Evolutionary conservation across 2,329 filamentous ascomycete genomes (phyloP).

Genomic region (Triangularia setosa): DNA sequence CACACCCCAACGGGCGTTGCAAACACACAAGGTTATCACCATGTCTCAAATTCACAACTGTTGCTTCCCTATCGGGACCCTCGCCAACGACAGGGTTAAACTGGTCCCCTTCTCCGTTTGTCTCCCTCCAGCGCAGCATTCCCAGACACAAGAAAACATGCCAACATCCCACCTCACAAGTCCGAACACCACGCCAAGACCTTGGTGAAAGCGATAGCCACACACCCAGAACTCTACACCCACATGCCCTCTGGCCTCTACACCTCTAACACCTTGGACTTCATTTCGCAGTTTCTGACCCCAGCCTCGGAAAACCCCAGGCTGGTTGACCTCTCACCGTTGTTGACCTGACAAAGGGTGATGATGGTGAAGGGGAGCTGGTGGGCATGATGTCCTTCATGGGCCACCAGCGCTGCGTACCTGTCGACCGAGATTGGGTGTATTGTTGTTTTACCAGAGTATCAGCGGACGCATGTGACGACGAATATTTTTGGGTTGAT

Average conservation of each 20-base stretch:
- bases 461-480: slow-evolving; percentile 35
- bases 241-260: not conserved
- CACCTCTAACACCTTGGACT: not conserved
- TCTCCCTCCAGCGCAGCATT: too few species aligned
- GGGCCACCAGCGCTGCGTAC: slow-evolving; percentile 20
- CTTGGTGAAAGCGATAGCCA: not conserved
- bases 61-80: not conserved
- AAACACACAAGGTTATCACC: not conserved
- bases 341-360: slow-evolving; percentile 33
- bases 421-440: slow-evolving; percentile 32
- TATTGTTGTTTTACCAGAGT: slow-evolving; percentile 33
- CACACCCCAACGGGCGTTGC: too few species aligned
- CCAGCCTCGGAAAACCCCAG: not conserved
- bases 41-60: not conserved
- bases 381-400: slow-evolving; percentile 31
- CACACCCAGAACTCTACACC: not conserved
- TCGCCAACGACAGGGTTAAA: not conserved
- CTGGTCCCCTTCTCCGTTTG: not conserved
- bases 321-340: slow-evolving; percentile 24
- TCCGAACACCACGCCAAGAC: not conserved
- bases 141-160: not conserved
- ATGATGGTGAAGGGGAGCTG: slow-evolving; percentile 29
- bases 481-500: slow-evolving; percentile 34
- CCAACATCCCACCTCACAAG: not conserved
- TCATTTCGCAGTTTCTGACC: not conserved